Evolutionary conservation across 2,329 filamentous ascomycete genomes (phyloP).

Genomic region (Scedosporium minutisporum): DNA sequence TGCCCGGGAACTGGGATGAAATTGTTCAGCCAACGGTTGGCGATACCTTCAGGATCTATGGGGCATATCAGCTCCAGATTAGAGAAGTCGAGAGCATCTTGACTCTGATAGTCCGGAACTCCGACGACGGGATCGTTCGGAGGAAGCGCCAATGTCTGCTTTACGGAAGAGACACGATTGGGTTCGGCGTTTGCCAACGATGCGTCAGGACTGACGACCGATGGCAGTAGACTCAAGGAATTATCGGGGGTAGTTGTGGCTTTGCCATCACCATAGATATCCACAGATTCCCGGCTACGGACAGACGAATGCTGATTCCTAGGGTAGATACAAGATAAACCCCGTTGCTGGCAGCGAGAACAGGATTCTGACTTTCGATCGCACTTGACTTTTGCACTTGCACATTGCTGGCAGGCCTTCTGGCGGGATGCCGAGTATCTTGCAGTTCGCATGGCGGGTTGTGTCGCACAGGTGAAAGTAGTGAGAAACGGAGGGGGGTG

Average conservation of each 20-base stretch:
- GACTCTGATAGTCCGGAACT: neutral
- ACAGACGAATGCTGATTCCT: no score
- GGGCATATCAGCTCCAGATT: slow-evolving; percentile 29
- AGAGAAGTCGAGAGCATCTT: slow-evolving; percentile 21
- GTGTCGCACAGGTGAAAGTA: no score
- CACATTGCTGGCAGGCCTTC: slow-evolving; percentile 28
- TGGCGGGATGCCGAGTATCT: slow-evolving; percentile 26
- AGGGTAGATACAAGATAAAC: slow-evolving; percentile 21
- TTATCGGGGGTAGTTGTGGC: no score
- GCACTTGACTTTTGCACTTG: slow-evolving; percentile 28
- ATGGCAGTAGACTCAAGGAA: no score
- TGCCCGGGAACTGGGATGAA: slow-evolving; percentile 36
- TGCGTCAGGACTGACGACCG: no score
- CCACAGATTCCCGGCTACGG: neutral
- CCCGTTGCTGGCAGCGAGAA: slow-evolving; percentile 20
- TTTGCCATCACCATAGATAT: neutral
- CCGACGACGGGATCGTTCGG: neutral
- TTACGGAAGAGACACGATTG: no score
- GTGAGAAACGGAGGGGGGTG: no score
- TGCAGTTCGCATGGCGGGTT: slow-evolving; percentile 9
- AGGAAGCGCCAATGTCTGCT: neutral
- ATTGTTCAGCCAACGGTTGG: slow-evolving; percentile 37
- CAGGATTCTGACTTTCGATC: slow-evolving; percentile 24
- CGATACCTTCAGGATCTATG: slow-evolving; percentile 35
- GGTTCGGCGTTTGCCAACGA: no score